phyloP scores from a whole-genome alignment of 164 flowering plant species.

The Berberis thunbergii region DNA sequence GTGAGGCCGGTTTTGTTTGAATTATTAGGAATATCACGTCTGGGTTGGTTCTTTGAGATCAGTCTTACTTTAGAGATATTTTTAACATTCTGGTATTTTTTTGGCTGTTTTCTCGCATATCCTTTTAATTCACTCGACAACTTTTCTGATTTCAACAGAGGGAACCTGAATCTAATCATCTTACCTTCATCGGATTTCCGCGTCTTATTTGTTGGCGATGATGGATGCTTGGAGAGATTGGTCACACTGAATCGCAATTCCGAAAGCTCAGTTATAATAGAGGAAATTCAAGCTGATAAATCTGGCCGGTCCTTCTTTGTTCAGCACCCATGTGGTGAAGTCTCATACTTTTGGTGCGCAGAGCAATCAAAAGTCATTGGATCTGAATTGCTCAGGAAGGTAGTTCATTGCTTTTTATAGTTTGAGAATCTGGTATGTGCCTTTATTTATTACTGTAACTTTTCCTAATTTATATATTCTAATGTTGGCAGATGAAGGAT shows the following conservation, averaged over 20 bases:
- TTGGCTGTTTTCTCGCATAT: too few relatives aligned
- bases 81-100: too few relatives aligned
- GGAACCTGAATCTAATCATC: too few relatives aligned
- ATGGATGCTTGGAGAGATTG: constrained; percentile 10
- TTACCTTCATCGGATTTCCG: too few relatives aligned
- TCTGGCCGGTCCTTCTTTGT: constrained; percentile 75
- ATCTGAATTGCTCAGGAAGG: constrained; percentile 69
- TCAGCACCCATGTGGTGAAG: constrained; percentile 29
- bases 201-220: constrained; percentile 19
- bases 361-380: constrained; percentile 76
- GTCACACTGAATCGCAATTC: constrained; percentile 7
- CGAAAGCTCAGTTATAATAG: constrained; percentile 37
- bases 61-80: too few relatives aligned
- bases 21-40: too few relatives aligned
- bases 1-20: too few relatives aligned
- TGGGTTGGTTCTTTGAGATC: too few relatives aligned
- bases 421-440: not conserved
- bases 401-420: constrained; percentile 9
- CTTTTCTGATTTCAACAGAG: too few relatives aligned
- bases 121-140: too few relatives aligned
- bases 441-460: not conserved
- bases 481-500: constrained; percentile 65
- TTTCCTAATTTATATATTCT: not conserved
- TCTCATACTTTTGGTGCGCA: constrained; percentile 79
- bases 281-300: constrained; percentile 58